phyloP scores from a whole-genome alignment of 2,329 filamentous ascomycete species.

The Aspergillus aculeatus region DNA sequence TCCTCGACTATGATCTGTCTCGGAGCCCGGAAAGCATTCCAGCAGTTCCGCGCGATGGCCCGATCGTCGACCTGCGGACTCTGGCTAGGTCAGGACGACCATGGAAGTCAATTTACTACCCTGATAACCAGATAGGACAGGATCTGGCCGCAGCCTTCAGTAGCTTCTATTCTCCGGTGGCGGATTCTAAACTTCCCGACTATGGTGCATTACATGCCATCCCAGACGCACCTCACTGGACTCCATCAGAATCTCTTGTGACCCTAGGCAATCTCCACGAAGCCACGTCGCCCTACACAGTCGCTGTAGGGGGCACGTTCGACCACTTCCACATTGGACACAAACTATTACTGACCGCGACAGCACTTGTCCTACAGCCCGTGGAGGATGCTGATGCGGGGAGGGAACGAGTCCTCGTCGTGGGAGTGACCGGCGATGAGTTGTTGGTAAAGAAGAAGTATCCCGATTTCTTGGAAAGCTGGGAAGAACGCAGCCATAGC shows the following conservation, averaged over 20 bases:
- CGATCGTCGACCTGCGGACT: conserved; percentile 50
- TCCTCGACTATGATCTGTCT: conserved; percentile 62
- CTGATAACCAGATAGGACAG: conserved; percentile 28
- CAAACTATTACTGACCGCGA: conserved; percentile 92
- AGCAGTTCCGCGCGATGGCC: conserved; percentile 40
- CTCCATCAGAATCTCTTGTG: conserved; percentile 22
- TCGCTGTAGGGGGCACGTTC: conserved; percentile 90
- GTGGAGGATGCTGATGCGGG: conserved; percentile 33
- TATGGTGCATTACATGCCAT: conserved; percentile 23
- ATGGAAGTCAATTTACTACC: conserved; percentile 35
- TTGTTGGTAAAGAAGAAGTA: conserved; percentile 88
- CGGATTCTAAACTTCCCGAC: conserved; percentile 15
- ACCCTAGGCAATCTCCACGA: conserved; percentile 19
- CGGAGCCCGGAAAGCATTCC: conserved; percentile 22
- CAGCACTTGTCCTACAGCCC: conserved; percentile 67
- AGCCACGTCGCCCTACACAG: conserved; percentile 52
- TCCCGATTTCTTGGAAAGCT: conserved; percentile 75
- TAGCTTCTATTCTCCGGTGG: conserved; percentile 22
- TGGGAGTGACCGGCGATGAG: conserved; percentile 86
- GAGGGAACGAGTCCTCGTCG: conserved; percentile 60
- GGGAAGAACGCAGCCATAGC: conserved; percentile 68
- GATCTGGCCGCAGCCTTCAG: conserved; percentile 36
- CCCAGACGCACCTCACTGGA: conserved; percentile 24
- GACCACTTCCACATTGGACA: conserved; percentile 94
- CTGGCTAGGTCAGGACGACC: conserved; percentile 43